Base-by-base conservation (phyloP, 768 basidiomycete genomes). In the Lentinula edodes region DNA sequence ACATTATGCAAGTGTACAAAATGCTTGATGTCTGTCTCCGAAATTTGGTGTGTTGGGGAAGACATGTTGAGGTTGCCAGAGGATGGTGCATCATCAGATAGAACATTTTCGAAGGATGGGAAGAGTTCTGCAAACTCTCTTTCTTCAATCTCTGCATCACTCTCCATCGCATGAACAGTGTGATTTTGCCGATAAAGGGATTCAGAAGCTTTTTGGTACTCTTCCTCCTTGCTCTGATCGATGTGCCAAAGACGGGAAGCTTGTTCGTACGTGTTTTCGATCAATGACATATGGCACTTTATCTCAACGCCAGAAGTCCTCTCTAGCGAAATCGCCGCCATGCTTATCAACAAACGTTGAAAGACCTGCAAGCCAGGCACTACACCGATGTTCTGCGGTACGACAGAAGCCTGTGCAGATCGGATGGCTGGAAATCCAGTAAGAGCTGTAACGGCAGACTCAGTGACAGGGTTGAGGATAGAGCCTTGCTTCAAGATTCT, bases 51-150 rank as follows among this genome's bases (percentile, higher is more conserved):
- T 48, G 61, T 58, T 51, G 50, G 52, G 38, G 20, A 62, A n/a
- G 32, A 38, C 58, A 55, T 18, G 57, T 36, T 52, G 65, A 61
- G 45, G 32, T 64, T 51, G 34, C 34, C 15, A 1, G 16, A 16
- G 8, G n/a, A 48, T 48, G 46, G 12, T 6, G 18, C 16, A 41
- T 60, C 59, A 50, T 13, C 23, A 76, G 15, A 87, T 70, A 28
- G 72, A 34, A 52, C 77, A 60, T 89, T 83, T 36, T 89, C 90
- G 66, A 87, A 96, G 10, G 85, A 85, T 12, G 97, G 97, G 73
- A 99, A 99, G 34, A 98, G 71, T 5, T 83, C 75, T 50, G 87
- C 74, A 67, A 98, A 93, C 66, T 98, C 97, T 63, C 80, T 79
- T 71, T 90, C 91, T 69, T 97, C 93, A 41, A 83, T 69, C 67